These are phyloP conservation scores for Cephalotrichum gorgonifer DNA, from an alignment of 2,329 filamentous ascomycete genomes.

Conservation along the genomic window DNA sequence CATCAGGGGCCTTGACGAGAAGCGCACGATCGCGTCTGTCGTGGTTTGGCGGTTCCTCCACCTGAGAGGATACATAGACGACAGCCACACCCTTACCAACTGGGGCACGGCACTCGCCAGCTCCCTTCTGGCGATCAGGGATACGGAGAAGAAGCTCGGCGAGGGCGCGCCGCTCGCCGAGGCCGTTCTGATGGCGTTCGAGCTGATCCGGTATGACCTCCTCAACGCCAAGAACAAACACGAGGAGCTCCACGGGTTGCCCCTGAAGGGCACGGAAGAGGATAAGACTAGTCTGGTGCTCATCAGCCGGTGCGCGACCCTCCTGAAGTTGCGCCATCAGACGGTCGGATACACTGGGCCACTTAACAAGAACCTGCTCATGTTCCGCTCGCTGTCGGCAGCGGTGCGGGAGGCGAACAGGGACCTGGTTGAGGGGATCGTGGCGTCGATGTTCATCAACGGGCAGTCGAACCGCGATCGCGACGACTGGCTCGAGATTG, in stretches of 20 bases:
- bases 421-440: slow-evolving; percentile 73
- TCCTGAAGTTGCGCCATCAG: slow-evolving; percentile 74
- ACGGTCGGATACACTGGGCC: slow-evolving; percentile 89
- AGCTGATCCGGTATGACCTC: slow-evolving; percentile 70
- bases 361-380: slow-evolving; percentile 78
- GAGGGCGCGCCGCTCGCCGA: slow-evolving; percentile 45
- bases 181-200: slow-evolving; percentile 70
- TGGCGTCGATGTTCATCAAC: slow-evolving; percentile 70
- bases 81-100: slow-evolving; percentile 61
- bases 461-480: slow-evolving; percentile 66
- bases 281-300: slow-evolving; percentile 72
- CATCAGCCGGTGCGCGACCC: slow-evolving; percentile 74
- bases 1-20: slow-evolving; percentile 51
- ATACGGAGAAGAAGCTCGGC: slow-evolving; percentile 33
- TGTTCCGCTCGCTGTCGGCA: slow-evolving; percentile 74
- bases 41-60: slow-evolving; percentile 84
- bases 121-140: slow-evolving; percentile 53
- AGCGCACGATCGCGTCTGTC: slow-evolving; percentile 60
- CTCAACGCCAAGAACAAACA: slow-evolving; percentile 59
- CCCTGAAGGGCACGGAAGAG: slow-evolving; percentile 50
- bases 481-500: slow-evolving; percentile 56
- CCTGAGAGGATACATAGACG: slow-evolving; percentile 70
- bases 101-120: slow-evolving; percentile 76
- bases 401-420: slow-evolving; percentile 70
- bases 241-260: slow-evolving; percentile 42